These are phyloP conservation scores for Gracilaria gracilis DNA, from an alignment of 23 red algal species.

Conservation along the genomic window DNA sequence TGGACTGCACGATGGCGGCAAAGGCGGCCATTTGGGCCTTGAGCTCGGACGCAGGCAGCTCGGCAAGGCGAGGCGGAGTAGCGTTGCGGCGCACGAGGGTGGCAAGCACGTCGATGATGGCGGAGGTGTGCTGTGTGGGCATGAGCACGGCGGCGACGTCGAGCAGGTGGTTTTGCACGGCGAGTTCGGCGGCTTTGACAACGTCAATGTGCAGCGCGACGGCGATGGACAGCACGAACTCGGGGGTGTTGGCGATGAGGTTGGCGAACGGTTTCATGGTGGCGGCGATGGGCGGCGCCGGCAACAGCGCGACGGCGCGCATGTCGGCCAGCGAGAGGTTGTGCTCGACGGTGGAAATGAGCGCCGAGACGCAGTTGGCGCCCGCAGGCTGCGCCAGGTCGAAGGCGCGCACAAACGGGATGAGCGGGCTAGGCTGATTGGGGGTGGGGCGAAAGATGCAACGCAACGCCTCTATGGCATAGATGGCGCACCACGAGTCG, in stretches of 20 bases:
- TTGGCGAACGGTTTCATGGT: constrained; percentile 62
- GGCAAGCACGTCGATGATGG: neutral
- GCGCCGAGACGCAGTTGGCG: constrained; percentile 2
- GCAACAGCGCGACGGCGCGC: neutral
- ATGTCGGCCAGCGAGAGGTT: neutral
- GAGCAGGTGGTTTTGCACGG: neutral
- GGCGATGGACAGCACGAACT: constrained; percentile 39
- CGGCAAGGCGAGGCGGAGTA: neutral
- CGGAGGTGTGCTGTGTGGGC: neutral
- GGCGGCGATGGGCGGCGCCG: constrained; percentile 36
- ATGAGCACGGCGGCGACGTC: constrained; percentile 9
- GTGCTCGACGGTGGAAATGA: neutral
- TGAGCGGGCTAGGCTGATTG: constrained; percentile 17
- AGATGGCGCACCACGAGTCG: constrained; percentile 40
- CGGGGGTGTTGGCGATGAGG: constrained; percentile 6
- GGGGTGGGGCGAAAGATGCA: constrained; percentile 33
- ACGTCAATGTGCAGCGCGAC: constrained; percentile 34
- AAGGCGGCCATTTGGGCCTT: neutral
- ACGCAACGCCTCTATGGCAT: constrained; percentile 52
- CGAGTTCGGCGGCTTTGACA: constrained; percentile 39
- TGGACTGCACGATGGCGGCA: neutral
- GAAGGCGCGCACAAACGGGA: constrained; percentile 33
- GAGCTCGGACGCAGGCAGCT: neutral
- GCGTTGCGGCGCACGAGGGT: neutral
- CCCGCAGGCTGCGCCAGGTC: constrained; percentile 15